A percentile compares a stretch with the other conserved stretches of the same genome.
phyloP scores from a whole-genome alignment of 768 basidiomycete species.

The Naematelia aurantialba region DNA sequence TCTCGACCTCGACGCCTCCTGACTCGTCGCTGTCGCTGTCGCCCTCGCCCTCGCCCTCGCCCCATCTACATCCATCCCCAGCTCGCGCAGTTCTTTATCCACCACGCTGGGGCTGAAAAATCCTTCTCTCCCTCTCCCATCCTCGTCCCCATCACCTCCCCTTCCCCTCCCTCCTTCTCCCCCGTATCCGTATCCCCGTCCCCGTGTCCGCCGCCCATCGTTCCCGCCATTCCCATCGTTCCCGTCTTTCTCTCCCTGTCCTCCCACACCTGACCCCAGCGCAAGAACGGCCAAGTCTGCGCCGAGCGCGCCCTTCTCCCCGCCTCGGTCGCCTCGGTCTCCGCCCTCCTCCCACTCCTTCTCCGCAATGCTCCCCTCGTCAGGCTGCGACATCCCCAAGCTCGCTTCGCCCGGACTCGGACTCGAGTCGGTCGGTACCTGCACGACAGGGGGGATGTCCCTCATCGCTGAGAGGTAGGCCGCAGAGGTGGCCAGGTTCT shows the following conservation, averaged over 20 bases:
- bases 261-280: background rate
- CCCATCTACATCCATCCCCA: too few relatives aligned
- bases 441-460: constrained; percentile 24
- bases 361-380: constrained; percentile 48
- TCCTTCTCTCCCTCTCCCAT: constrained; percentile 8
- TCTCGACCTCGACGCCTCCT: too few relatives aligned
- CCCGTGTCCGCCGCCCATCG: background rate
- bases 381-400: constrained; percentile 19
- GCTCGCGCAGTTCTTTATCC: constrained; percentile 14
- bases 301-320: too few relatives aligned
- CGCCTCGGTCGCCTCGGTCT: constrained; percentile 1
- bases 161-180: background rate
- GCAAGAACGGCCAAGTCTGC: too few relatives aligned
- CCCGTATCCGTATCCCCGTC: background rate
- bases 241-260: background rate
- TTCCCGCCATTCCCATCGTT: background rate
- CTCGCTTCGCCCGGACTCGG: background rate
- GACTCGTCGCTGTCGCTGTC: too few relatives aligned
- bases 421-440: background rate
- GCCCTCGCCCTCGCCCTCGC: too few relatives aligned
- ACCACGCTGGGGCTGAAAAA: constrained; percentile 18
- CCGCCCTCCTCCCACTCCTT: constrained; percentile 30
- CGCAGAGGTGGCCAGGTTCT: constrained; percentile 59
- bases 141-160: constrained; percentile 3
- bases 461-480: constrained; percentile 33